Evolutionary conservation across 2,329 filamentous ascomycete species (phyloP), one percentile per base, ranked within the genome.

Genomic region (Stagonosporopsis chrysanthemi): DNA sequence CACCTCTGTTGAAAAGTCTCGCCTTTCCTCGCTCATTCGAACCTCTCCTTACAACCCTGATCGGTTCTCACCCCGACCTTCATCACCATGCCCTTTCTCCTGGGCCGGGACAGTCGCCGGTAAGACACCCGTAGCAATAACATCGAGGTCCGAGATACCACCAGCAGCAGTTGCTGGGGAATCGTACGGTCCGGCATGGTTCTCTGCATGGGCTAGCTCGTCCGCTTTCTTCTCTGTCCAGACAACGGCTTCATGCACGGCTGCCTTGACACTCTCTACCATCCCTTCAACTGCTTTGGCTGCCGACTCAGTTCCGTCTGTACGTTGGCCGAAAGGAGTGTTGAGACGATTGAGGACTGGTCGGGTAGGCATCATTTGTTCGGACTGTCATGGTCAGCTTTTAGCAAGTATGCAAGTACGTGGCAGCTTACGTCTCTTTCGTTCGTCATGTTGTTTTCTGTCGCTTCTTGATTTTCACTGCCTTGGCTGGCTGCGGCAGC

Each of bases 131-230:
- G 55, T 67, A 1, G 68, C 72, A 42, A 77, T 74, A 0, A 60
- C 59, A 61, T 76, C 74, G 12, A 77, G 58, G 46, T 77, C 73
- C 7, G 69, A 73, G 7, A 38, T 19, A 6, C 54, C 54, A 15
- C 68, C 67, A 14, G 64, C 64, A 52, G 73, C 75, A 14, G 68
- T 75, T 12, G 65, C 68, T 4, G 66, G 68, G 22, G 67, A 73
- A 5, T 64, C 50, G 28, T 75, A 77, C 3, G 72, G 74, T 12
- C 72, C 73, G n/a, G 65, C 59, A 23, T 57, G 62, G 22, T 70
- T 65, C 26, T 70, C 60, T 7, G 64, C 56, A 15, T 38, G 52
- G 26, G 61, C 56, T 39, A 75, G 43, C 12, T 63, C 53, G 9
- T 67, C 64, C 14, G 57, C 66, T 33, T 72, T 73, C 42, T 67